A percentile compares a stretch with the other conserved stretches of the same genome.
These are phyloP conservation scores for Coemansia sp. DNA, from an alignment of 192 early-diverging fungal species.

Conservation along the genomic window DNA sequence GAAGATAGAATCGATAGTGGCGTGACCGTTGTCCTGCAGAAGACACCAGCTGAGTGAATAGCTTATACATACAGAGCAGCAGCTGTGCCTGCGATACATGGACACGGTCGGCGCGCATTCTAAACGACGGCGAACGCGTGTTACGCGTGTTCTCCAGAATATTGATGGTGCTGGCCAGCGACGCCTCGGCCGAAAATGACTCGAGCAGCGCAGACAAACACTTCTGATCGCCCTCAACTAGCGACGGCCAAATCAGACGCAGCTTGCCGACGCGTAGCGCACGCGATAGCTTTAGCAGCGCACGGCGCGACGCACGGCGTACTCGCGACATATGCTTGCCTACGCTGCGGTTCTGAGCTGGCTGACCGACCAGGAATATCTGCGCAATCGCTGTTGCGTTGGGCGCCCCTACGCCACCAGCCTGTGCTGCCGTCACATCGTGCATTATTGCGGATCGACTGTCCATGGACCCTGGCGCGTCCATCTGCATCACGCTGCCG, in stretches of 20 bases:
- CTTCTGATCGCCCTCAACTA: background rate
- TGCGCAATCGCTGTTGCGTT: conserved; percentile 31
- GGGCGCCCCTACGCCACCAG: conserved; percentile 14
- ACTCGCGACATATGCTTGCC: conserved; percentile 20
- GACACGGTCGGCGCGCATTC: conserved; percentile 58
- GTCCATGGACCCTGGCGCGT: conserved; percentile 8
- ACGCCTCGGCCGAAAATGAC: conserved; percentile 27
- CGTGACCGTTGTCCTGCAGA: conserved; percentile 46
- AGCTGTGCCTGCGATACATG: conserved; percentile 60
- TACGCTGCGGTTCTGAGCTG: conserved; percentile 4
- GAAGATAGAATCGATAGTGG: conserved; percentile 59
- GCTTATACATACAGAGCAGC: conserved; percentile 56
- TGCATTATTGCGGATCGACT: conserved; percentile 7
- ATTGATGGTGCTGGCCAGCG: conserved; percentile 27
- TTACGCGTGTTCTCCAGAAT: conserved; percentile 26
- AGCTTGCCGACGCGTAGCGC: conserved; percentile 4
- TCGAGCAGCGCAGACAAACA: conserved; percentile 17
- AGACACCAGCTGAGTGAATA: conserved; percentile 56
- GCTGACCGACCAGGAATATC: conserved; percentile 45
- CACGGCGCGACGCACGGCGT: conserved; percentile 27
- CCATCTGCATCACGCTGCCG: conserved; percentile 7
- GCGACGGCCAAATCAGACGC: conserved; percentile 8
- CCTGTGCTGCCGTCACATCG: conserved; percentile 1
- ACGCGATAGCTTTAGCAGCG: conserved; percentile 11
- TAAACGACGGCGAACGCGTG: conserved; percentile 36